Conservation (phyloP, 2,329 filamentous ascomycete species). For the Cladorrhinum sp. region DNA sequence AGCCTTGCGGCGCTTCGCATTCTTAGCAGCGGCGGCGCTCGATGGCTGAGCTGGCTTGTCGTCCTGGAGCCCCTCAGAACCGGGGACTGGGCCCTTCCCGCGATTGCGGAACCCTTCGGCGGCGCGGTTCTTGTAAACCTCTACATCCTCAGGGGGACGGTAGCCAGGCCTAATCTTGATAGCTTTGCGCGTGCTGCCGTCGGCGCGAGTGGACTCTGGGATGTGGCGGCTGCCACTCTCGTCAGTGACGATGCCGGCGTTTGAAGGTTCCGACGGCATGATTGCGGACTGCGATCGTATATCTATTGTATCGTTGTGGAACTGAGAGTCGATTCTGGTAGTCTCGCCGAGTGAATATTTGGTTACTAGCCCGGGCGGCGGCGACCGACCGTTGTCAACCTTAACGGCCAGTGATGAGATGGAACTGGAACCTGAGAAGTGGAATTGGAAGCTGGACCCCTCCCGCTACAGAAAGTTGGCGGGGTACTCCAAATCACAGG, state of each 20-base stretch:
- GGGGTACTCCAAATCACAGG: conserved; percentile 10
- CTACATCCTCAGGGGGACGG: conserved; percentile 89
- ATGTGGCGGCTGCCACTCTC: conserved; percentile 83
- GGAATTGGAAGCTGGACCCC: not conserved
- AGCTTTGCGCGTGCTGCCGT: conserved; percentile 88
- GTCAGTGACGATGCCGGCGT: conserved; percentile 73
- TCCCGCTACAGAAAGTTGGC: conserved; percentile 9
- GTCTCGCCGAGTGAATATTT: not conserved
- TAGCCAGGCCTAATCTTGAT: conserved; percentile 94
- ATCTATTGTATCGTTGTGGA: not conserved
- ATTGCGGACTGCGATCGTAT: too few relatives aligned
- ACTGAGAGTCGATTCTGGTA: not conserved
- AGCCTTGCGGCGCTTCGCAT: conserved; percentile 68
- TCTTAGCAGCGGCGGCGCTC: conserved; percentile 69
- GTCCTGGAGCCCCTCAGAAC: conserved; percentile 60
- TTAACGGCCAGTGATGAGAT: not conserved
- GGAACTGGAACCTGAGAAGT: not conserved
- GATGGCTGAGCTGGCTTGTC: conserved; percentile 39
- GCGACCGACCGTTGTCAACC: not conserved
- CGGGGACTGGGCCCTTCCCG: conserved; percentile 68
- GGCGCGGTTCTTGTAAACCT: conserved; percentile 90
- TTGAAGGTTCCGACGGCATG: too few relatives aligned
- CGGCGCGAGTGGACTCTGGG: conserved; percentile 78
- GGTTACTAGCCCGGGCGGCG: not conserved
- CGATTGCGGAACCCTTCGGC: conserved; percentile 82